Evolutionary conservation across 305 asterid species (phyloP).

Genomic region (Nicotiana rustica): DNA sequence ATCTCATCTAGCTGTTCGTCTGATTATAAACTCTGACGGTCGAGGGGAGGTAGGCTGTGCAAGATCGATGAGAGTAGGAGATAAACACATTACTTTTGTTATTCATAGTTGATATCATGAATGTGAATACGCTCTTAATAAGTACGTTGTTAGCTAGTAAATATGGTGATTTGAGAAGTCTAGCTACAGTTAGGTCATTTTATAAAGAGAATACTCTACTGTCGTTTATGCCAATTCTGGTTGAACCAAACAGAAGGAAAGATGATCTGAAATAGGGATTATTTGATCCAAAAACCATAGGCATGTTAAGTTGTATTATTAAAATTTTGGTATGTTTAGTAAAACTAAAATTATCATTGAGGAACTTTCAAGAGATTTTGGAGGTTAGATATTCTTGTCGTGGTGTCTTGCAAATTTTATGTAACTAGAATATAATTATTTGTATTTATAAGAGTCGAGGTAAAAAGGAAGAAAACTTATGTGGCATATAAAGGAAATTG

Average conservation of each 20-base stretch:
- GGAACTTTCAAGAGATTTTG: slow-evolving; percentile 23
- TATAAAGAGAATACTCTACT: slow-evolving; percentile 5
- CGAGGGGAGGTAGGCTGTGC: not conserved
- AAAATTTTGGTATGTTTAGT: not conserved
- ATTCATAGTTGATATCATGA: not conserved
- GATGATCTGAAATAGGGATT: slow-evolving; percentile 20
- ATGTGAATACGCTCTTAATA: not conserved
- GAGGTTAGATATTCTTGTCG: not conserved
- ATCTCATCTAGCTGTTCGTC: not conserved
- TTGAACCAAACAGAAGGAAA: slow-evolving; percentile 1
- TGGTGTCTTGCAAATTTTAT: not conserved
- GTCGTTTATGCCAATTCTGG: slow-evolving; percentile 2
- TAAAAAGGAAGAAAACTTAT: slow-evolving; percentile 10
- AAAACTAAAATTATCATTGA: not conserved
- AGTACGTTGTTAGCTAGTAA: not conserved
- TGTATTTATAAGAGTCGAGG: not conserved
- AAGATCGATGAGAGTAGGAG: not conserved
- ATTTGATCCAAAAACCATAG: not conserved
- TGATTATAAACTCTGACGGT: not conserved
- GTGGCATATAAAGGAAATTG: slow-evolving; percentile 25
- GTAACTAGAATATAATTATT: not conserved
- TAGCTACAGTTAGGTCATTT: not conserved
- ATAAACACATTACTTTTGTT: not conserved
- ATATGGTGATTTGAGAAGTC: not conserved
- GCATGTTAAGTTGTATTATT: slow-evolving; percentile 15